Percentiles rank a stretch among this genome's conserved stretches.
These are phyloP conservation scores for Hibiscus tridactylites DNA, from an alignment of 345 rosid species.

Conservation along the genomic window DNA sequence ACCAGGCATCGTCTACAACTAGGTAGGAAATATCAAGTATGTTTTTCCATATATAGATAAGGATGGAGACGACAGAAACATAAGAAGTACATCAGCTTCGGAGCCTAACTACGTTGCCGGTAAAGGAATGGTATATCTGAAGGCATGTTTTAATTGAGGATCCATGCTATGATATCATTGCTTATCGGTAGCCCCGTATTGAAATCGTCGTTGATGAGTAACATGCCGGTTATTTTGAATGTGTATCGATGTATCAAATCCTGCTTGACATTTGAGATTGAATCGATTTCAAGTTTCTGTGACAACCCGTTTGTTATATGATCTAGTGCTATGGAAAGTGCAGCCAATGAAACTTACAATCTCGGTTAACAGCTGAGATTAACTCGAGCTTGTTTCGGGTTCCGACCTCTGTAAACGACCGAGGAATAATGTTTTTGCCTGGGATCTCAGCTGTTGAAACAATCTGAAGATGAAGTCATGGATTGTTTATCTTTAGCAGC, in stretches of 20 bases:
- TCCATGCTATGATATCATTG: not conserved
- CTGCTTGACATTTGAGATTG: not conserved
- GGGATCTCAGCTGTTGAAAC: not conserved
- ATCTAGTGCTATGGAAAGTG: not conserved
- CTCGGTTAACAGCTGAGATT: not conserved
- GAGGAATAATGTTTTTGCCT: not conserved
- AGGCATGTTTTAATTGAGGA: slow-evolving; percentile 11
- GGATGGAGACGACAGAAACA: slow-evolving; percentile 1
- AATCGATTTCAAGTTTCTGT: not conserved
- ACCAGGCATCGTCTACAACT: slow-evolving; percentile 2
- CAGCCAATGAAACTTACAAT: not conserved
- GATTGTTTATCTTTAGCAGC: not conserved
- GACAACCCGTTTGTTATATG: not conserved
- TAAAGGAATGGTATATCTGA: slow-evolving; percentile 6
- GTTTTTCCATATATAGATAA: not conserved
- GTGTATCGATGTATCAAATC: not conserved
- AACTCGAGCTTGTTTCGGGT: not conserved
- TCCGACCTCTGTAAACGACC: not conserved
- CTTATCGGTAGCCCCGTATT: not conserved
- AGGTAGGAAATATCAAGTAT: not conserved
- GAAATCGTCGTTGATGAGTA: slow-evolving; percentile 10
- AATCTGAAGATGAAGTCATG: not conserved
- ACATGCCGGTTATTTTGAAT: slow-evolving; percentile 6
- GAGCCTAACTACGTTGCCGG: slow-evolving; percentile 9
- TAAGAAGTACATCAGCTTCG: not conserved